Percentiles rank a stretch among this genome's conserved stretches.
These are phyloP conservation scores for Urochloa ruziziensis DNA, from an alignment of 176 grass and related monocot species.

Conservation along the genomic window DNA sequence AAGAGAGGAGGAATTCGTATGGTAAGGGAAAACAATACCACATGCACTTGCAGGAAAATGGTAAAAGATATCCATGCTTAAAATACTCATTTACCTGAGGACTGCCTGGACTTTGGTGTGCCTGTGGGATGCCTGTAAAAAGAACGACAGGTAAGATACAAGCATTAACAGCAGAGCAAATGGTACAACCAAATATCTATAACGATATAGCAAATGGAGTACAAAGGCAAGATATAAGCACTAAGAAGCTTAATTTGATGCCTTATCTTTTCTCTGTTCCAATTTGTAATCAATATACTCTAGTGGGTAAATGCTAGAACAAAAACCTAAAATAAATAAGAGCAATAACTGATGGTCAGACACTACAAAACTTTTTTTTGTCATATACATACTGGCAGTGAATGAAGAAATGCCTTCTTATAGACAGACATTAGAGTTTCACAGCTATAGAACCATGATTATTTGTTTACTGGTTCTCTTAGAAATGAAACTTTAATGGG, in stretches of 20 bases:
- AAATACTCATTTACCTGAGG: constrained; percentile 60
- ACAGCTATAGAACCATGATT: neutral
- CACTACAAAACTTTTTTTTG: constrained; percentile 13
- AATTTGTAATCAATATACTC: neutral
- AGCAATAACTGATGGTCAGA: neutral
- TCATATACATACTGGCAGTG: neutral
- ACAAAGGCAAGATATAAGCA: neutral
- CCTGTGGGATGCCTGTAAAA: constrained; percentile 58
- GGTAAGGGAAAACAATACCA: neutral
- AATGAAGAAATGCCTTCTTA: neutral
- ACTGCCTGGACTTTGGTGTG: constrained; percentile 61
- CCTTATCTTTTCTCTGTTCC: neutral
- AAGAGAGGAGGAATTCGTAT: neutral
- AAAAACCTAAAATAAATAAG: neutral
- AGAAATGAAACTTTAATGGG: neutral
- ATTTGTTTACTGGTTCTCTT: neutral
- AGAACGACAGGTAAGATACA: too few species aligned
- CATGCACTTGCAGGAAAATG: neutral
- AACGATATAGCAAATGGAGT: constrained; percentile 14
- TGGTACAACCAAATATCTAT: neutral
- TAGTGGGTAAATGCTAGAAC: neutral
- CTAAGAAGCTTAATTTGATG: neutral
- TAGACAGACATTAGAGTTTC: neutral
- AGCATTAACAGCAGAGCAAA: too few species aligned
- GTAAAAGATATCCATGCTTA: neutral